Percentiles rank a stretch among this genome's conserved stretches.
These are phyloP conservation scores for Microsporum canis DNA, from an alignment of 2,329 filamentous ascomycete species.

Conservation along the genomic window DNA sequence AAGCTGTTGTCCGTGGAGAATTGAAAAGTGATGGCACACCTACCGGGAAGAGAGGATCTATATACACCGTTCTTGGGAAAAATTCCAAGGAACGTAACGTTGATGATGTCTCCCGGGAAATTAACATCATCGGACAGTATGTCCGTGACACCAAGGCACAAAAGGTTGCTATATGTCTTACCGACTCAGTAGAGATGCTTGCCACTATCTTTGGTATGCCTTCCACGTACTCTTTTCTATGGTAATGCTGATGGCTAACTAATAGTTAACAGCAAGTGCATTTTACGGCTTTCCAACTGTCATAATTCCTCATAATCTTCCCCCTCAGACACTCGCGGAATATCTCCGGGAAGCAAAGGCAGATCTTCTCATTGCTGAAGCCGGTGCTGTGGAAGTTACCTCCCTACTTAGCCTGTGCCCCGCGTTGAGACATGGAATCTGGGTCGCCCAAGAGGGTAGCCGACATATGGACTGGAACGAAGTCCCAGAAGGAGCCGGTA, in stretches of 20 bases:
- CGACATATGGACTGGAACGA: conserved; percentile 93
- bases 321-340: conserved; percentile 55
- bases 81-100: conserved; percentile 61
- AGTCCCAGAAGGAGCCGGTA: conserved; percentile 63
- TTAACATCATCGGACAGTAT: conserved; percentile 75
- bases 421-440: conserved; percentile 66
- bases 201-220: conserved; percentile 58
- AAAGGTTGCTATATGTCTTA: conserved; percentile 78
- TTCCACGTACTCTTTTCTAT: neutral
- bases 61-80: conserved; percentile 69
- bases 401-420: conserved; percentile 57
- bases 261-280: conserved; percentile 53
- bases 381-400: conserved; percentile 76
- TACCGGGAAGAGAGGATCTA: conserved; percentile 52
- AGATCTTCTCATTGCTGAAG: conserved; percentile 72
- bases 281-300: conserved; percentile 84
- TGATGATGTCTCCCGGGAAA: conserved; percentile 67
- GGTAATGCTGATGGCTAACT: conserved; percentile 1
- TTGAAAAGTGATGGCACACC: conserved; percentile 51
- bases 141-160: conserved; percentile 56
- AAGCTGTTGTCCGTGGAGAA: conserved; percentile 54
- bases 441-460: conserved; percentile 86
- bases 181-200: conserved; percentile 85
- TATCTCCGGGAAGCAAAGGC: conserved; percentile 63
- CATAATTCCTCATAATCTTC: conserved; percentile 70